phyloP scores from a whole-genome alignment of 2,329 filamentous ascomycete genomes.

The Endocalyx cinctus region DNA sequence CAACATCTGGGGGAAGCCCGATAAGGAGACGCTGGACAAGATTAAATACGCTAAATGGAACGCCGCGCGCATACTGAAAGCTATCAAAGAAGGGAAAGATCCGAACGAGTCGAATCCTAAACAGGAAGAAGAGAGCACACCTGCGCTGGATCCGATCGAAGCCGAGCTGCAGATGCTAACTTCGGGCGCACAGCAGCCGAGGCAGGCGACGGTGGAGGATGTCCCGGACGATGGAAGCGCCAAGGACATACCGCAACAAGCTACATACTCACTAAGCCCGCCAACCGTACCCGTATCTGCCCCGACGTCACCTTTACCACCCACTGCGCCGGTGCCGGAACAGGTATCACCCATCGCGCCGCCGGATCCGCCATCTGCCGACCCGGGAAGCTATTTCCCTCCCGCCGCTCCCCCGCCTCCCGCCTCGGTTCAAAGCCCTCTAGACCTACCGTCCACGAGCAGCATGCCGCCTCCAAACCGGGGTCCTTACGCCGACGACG shows the following conservation, averaged over 20 bases:
- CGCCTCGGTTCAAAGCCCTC: too few relatives aligned
- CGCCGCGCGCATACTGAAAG: conserved; percentile 82
- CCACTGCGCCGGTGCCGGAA: conserved; percentile 21
- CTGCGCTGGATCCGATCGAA: conserved; percentile 57
- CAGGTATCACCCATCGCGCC: conserved; percentile 29
- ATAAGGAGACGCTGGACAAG: conserved; percentile 74
- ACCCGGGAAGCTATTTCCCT: conserved; percentile 26
- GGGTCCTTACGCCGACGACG: conserved; percentile 13
- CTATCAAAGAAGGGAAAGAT: conserved; percentile 84
- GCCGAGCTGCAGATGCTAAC: conserved; percentile 58
- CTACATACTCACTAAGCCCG: conserved; percentile 20
- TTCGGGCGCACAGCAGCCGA: conserved; percentile 31
- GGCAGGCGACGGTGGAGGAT: conserved; percentile 49
- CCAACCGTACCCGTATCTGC: conserved; percentile 32
- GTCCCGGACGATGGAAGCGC: conserved; percentile 44
- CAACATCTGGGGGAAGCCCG: conserved; percentile 74
- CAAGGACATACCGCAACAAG: conserved; percentile 17
- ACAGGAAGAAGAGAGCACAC: conserved; percentile 44
- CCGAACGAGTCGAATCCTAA: conserved; percentile 88
- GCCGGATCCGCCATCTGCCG: conserved; percentile 18
- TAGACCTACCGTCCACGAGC: conserved; percentile 25
- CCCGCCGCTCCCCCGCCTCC: too few relatives aligned
- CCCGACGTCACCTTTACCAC: conserved; percentile 27
- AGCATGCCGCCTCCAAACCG: conserved; percentile 25
- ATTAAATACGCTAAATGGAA: conserved; percentile 98